Percentiles rank a stretch among this genome's conserved stretches.
phyloP scores from a whole-genome alignment of 2,329 filamentous ascomycete species.

The Pestalotiopsis sp. region DNA sequence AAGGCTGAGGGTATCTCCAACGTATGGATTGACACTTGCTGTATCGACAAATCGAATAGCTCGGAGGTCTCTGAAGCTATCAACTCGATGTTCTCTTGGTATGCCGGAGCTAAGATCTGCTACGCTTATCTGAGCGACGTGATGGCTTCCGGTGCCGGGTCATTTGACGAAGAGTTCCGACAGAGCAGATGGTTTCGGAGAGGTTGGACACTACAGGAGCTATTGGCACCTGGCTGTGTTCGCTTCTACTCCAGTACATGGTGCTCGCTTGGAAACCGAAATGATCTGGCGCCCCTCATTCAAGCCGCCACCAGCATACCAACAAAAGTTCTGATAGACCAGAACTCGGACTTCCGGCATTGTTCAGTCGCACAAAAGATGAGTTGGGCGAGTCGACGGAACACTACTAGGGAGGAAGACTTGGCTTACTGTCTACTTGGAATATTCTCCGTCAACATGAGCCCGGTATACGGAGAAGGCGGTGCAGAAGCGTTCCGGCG shows the following conservation, averaged over 20 bases:
- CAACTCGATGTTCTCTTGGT: slow-evolving; percentile 2
- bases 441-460: not conserved
- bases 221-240: not conserved
- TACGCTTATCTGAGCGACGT: not conserved
- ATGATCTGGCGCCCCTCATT: not conserved
- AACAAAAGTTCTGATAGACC: not conserved
- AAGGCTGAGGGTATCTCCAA: not conserved
- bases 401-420: not conserved
- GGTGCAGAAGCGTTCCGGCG: not conserved
- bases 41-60: not conserved
- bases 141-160: not conserved
- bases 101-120: not conserved
- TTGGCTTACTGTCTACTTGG: not conserved
- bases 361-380: not conserved
- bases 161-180: not conserved
- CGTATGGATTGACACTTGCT: not conserved
- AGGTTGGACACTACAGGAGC: not conserved
- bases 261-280: not conserved
- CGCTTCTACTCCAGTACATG: not conserved
- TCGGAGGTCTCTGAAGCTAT: not conserved
- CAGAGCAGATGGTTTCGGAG: not conserved
- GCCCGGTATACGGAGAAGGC: not conserved
- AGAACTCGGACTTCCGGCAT: not conserved
- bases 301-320: not conserved
- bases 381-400: not conserved